phyloP scores from a whole-genome alignment of 208 protist genomes.

The Acanthamoeba triangularis region DNA sequence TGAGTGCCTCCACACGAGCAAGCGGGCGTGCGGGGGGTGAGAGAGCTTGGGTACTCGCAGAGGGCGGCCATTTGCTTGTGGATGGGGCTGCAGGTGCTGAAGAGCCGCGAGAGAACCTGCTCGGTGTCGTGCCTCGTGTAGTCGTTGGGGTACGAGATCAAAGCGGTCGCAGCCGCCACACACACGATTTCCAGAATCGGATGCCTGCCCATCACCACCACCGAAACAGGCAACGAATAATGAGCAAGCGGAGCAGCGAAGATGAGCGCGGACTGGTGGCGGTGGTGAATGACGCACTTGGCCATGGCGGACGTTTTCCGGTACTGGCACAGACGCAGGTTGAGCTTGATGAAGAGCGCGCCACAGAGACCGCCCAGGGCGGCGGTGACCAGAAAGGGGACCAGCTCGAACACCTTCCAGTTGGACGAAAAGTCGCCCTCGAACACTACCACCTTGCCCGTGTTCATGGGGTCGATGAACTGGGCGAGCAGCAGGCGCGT shows the following conservation, averaged over 20 bases:
- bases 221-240: background rate
- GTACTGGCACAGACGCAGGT: slow-evolving; percentile 13
- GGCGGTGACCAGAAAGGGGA: slow-evolving; percentile 19
- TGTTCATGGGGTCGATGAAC: slow-evolving; percentile 56
- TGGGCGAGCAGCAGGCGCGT: background rate
- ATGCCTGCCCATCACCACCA: background rate
- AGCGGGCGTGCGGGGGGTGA: background rate
- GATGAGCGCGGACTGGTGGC: background rate
- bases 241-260: too few species aligned
- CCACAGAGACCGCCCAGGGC: slow-evolving; percentile 26
- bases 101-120: background rate
- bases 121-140: slow-evolving; percentile 26
- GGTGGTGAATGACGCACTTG: background rate
- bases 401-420: slow-evolving; percentile 13
- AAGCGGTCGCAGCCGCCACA: background rate
- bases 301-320: background rate
- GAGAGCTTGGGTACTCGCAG: background rate
- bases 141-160: slow-evolving; percentile 29
- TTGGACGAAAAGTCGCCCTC: slow-evolving; percentile 11
- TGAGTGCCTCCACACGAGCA: background rate
- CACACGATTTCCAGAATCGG: slow-evolving; percentile 37
- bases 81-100: slow-evolving; percentile 24
- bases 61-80: slow-evolving; percentile 22
- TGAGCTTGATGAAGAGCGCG: slow-evolving; percentile 67
- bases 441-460: slow-evolving; percentile 34